Percentiles rank a stretch among this genome's conserved stretches.
phyloP scores from a whole-genome alignment of 495 filamentous ascomycete genomes.

The Rusavskia elegans region DNA sequence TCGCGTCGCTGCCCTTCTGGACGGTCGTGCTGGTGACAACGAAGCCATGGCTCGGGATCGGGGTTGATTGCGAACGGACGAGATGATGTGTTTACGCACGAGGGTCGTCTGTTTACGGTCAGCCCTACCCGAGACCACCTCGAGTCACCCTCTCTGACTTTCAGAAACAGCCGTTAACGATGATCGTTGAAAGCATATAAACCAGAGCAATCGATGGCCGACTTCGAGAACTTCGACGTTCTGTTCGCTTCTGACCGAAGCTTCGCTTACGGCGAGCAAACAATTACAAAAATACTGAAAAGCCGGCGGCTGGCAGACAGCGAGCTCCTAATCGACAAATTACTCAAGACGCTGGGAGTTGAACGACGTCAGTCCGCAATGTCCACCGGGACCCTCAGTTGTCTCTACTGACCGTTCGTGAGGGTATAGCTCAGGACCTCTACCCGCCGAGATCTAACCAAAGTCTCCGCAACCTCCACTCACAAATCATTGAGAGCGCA shows the following conservation, averaged over 20 bases:
- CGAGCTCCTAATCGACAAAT: conserved; percentile 57
- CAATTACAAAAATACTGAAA: conserved; percentile 39
- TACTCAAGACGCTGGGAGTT: conserved; percentile 54
- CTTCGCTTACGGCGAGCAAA: conserved; percentile 42
- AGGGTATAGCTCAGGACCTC: conserved; percentile 31
- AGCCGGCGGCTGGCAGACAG: conserved; percentile 48
- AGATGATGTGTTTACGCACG: conserved; percentile 1
- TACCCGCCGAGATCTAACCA: conserved; percentile 56
- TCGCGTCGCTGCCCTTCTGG: conserved; percentile 56
- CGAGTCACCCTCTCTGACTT: no score
- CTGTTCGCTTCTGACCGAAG: conserved; percentile 48
- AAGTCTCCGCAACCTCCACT: conserved; percentile 47
- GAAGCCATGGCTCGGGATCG: conserved; percentile 29
- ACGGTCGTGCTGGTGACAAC: conserved; percentile 53
- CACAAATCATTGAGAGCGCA: conserved; percentile 40
- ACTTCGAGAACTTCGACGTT: conserved; percentile 36
- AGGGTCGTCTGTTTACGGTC: background rate
- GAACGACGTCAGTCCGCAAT: conserved; percentile 37
- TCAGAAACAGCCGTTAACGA: background rate
- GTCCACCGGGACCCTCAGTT: background rate
- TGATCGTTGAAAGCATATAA: background rate
- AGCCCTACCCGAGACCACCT: conserved; percentile 3
- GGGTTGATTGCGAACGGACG: background rate
- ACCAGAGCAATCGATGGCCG: background rate
- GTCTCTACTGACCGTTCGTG: background rate